Evolutionary conservation across 495 filamentous ascomycete genomes (phyloP), one percentile per base, ranked within the genome.

Genomic region (Stereocaulon alpinum): DNA sequence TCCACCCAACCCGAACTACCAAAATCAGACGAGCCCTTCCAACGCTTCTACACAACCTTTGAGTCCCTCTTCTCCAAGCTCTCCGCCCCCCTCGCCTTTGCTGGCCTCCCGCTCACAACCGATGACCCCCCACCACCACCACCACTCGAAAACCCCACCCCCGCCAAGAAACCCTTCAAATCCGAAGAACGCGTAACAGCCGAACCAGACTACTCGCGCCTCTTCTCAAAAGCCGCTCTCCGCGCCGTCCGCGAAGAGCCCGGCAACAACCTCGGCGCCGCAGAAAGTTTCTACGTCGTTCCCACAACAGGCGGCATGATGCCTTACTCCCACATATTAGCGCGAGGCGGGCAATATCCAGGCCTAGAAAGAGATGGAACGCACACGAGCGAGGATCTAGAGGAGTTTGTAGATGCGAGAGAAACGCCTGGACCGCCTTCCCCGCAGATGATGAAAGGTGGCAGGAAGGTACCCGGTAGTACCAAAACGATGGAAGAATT

Each of bases 271-370:
- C 72, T 84, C 20, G 76, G 72, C 9, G 73, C 74, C 29, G 82
- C 82, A 40, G 91, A 96, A 67, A 90, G 86, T 30, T 98, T 97
- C 75, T 96, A 96, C 67, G 88, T 98, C 1, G 93, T 98, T 0
- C 93, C 92, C 10, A 85, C 87, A 0, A 87, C 88, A 6, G 93
- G 93, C 30, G 88, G 89, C 58, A 95, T 90, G 0, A 82, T 88
- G 44, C 87, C 88, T 0, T 98, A 97, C 68, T 91, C 93, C 4
- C 86, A 82, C 47, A 94, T 98, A 30, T 74, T 96, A 1, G 81
- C 80, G 10, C 82, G 87, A 58, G 85, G 83, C 3, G 80, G 86
- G 55, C 86, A 84, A 55, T 85, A 84, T 74, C 73, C 78, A 74
- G 30, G 78, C 63, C 41, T 49, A 76, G 49, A 72, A 75, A 58